phyloP scores from a whole-genome alignment of 495 filamentous ascomycete species.

The Baudoinia panamericana region DNA sequence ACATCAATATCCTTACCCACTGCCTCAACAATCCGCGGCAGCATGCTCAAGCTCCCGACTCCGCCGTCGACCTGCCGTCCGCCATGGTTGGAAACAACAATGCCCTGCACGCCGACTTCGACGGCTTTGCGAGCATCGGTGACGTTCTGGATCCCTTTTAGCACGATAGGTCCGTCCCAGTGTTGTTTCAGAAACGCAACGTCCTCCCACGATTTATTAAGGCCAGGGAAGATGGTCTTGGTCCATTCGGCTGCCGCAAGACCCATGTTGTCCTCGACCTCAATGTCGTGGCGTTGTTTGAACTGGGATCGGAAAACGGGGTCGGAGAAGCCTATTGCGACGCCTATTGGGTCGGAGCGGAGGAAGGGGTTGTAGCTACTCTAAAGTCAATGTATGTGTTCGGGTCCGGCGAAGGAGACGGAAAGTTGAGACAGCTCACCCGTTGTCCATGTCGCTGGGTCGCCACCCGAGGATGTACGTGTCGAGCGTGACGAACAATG shows the following conservation, averaged over 20 bases:
- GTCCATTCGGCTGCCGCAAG: constrained; percentile 19
- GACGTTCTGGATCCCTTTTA: constrained; percentile 30
- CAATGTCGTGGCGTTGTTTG: constrained; percentile 33
- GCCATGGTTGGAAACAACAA: constrained; percentile 44
- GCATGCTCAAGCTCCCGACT: constrained; percentile 23
- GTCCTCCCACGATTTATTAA: constrained; percentile 20
- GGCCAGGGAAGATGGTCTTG: constrained; percentile 9
- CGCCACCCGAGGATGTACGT: constrained; percentile 48
- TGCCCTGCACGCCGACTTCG: constrained; percentile 38
- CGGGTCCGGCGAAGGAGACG: too few relatives aligned
- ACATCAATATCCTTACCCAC: constrained; percentile 24
- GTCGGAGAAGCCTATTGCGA: constrained; percentile 41
- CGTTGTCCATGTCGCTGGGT: constrained; percentile 51
- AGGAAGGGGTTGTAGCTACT: constrained; percentile 33
- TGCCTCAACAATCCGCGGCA: constrained; percentile 25
- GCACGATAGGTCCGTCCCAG: constrained; percentile 30
- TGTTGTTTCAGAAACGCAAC: constrained; percentile 22
- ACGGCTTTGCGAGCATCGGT: constrained; percentile 38
- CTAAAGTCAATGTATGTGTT: background rate
- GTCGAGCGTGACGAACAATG: constrained; percentile 51
- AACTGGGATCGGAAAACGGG: constrained; percentile 49
- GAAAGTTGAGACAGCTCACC: constrained; percentile 37
- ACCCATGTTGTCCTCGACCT: constrained; percentile 38
- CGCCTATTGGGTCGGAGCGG: constrained; percentile 24
- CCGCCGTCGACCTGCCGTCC: constrained; percentile 26